Evolutionary conservation across 176 grass and related monocot genomes (phyloP), one percentile per base, ranked within the genome.

Genomic region (Lolium perenne): DNA sequence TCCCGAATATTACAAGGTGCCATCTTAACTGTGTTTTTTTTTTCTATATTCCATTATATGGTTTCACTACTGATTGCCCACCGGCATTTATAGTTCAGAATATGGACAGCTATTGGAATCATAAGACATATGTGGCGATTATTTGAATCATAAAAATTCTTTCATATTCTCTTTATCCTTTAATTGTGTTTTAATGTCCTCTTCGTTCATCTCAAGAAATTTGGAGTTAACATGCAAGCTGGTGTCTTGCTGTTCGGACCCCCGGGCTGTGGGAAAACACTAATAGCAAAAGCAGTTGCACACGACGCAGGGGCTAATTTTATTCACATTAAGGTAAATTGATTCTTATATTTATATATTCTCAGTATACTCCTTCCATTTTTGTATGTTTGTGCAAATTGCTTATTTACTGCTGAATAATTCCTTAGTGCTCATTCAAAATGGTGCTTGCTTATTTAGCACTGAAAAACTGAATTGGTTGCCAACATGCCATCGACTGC

Each of bases 191-290:
- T 74, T 79, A 21, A 88, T 79, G 7, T 53, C 25, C 5, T 84
- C 54, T 57, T 80, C 55, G 68, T 81, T 86, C 45, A 38, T 63
- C 54, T 81, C 35, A 74, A 98, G 93, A 86, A 82, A 78, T 90
- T 94, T 85, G 96, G 96, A 88, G 86, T 95, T 10, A 91, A 91
- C 82, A 76, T 95, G 84, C 90, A 94, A 84, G 96, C 90, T 82
- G 96, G 96, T 4, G 80, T 95, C 75, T 79, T 98, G 79, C 82
- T 98, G 50, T 98, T 92, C 88, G 96, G 96, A 71, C 93, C 93
- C 84, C 96, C 96, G 10, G 93, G 96, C 68, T 95, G 96, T 77
- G 93, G 96, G n/a, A 98, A 98, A 98, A 98, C 96, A 73, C 83
- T 94, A 45, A 95, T 98, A 84, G 96, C 96, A 72, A 98, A 98